Conservation (phyloP, 768 basidiomycete species). For the Rhodotorula graminis region DNA sequence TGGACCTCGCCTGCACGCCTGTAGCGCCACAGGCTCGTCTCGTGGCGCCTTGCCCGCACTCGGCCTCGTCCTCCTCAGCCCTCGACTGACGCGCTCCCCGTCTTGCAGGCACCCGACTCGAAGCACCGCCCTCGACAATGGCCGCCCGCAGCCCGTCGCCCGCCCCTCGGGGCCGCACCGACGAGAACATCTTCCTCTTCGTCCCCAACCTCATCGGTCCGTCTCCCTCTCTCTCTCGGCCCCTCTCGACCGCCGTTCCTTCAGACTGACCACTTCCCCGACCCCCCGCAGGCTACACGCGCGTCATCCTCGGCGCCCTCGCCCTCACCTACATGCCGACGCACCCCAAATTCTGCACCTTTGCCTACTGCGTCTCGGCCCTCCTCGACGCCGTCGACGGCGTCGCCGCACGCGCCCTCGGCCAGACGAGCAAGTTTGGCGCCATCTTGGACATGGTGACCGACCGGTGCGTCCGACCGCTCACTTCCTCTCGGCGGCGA, state of each 20-base stretch:
- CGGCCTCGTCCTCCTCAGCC: no score
- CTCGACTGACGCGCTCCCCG: no score
- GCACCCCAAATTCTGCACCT: constrained; percentile 85
- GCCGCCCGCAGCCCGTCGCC: not conserved
- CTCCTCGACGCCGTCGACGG: constrained; percentile 94
- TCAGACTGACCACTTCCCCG: no score
- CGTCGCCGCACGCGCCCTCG: constrained; percentile 76
- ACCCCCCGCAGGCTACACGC: constrained; percentile 65
- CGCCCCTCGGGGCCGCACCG: not conserved
- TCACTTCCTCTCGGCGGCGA: not conserved
- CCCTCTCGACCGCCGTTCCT: no score
- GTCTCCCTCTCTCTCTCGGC: constrained; percentile 46
- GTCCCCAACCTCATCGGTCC: constrained; percentile 91
- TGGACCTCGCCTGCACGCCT: no score
- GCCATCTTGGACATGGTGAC: constrained; percentile 99
- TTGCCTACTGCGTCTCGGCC: constrained; percentile 83
- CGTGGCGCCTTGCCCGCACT: no score
- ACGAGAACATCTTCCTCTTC: constrained; percentile 94
- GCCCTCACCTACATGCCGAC: constrained; percentile 90
- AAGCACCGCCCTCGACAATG: not conserved
- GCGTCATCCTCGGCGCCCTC: constrained; percentile 81
- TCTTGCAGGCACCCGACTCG: not conserved
- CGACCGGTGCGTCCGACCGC: constrained; percentile 68
- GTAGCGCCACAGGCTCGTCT: no score
- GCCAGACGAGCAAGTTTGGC: constrained; percentile 92